Base-by-base conservation (phyloP, 108 stramenopile species). In the Discostella pseudostelligera region DNA sequence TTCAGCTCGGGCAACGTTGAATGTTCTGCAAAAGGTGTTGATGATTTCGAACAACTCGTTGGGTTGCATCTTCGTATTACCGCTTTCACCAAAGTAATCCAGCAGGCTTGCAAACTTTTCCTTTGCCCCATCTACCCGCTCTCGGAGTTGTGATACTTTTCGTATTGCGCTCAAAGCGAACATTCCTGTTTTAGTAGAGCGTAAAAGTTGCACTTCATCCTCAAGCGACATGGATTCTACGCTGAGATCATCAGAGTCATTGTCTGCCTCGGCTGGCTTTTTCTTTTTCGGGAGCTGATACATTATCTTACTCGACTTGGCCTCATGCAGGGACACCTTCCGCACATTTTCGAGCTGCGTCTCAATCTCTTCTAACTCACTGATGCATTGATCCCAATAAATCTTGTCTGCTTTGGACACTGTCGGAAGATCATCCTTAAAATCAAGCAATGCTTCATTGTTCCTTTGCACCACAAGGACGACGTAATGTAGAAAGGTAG, bases 401-500 rank as follows among this genome's bases (percentile, higher is more conserved):
- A 93, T 81, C 56, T 87, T 86, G 50, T 87, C 86, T 11, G 90
- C 90, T 68, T 86, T 88, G 45, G 81, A 48, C 11, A 91, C 90
- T 4, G 87, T 84, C 0, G 87, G 84, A 17, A 96, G 63, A 47
- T 92, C 92, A 28, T 94, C 92, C 28, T 83, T 83, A 57, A 87
- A 92, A 37, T 83, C 59, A 9, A 92, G 76, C 54, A 93, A 75
- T 29, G 74, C 47, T 35, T 92, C 89, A 51, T 85, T 90, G 80
- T 93, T 89, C 62, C 96, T 75, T 49, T 81, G 82, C 17, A 96
- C 88, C 45, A 97, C 83, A 45, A 88, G 80, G 25, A 96, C 84
- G 17, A 97, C 82, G 65, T 96, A 97, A 64, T 97, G 91, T 35
- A 98, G 83, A 62, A 98, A 92, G 4, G 93, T 93, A 8, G 98